Evolutionary conservation across 2,329 filamentous ascomycete species (phyloP), one percentile per base, ranked within the genome.

Genomic region (Pezicula carpinea): DNA sequence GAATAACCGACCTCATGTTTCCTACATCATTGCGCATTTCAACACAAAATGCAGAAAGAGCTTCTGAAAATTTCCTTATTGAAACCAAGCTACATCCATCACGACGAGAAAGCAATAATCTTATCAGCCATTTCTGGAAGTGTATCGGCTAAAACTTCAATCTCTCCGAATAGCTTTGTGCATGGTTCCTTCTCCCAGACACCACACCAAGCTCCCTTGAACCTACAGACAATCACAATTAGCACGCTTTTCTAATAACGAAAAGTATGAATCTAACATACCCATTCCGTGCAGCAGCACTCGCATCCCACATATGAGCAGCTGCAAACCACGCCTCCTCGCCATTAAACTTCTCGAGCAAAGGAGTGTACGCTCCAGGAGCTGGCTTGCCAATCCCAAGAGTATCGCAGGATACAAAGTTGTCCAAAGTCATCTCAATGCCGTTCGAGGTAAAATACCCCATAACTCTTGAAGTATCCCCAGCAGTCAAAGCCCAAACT

Each of bases 291-390:
- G 65, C 66, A 6, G 76, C 75, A 7, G 74, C 72, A 17, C 67
- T 66, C 4, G 76, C 75, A 63, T 80, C 76, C 77, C 76, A 80
- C 66, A 74, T 73, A 61, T 80, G 76, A 31, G 75, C 77, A 1
- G 77, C 76, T 1, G 75, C 77, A 59, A 79, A 81, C 76, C 76
- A 80, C 32, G 68, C 67, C 50, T 72, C 64, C 0, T 66, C 60
- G 39, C 29, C 43, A 0, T 55, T 66, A 41, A 78, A 69, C 39
- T 58, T 60, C 17, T 68, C 64, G 17, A 72, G 60, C 3, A 75
- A 56, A 1, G 67, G 64, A 51, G 62, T 56, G 53, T 80, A 80
- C 0, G 73, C 69, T 21, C 59, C 66, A 2, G 70, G 61, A 1
- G 69, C 72, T 1, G 77, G 77, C 61, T 79, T 80, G 1, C 69